Evolutionary conservation across 1,284 basidiomycete genomes (phyloP).

Genomic region (Wolfiporia cocos): DNA sequence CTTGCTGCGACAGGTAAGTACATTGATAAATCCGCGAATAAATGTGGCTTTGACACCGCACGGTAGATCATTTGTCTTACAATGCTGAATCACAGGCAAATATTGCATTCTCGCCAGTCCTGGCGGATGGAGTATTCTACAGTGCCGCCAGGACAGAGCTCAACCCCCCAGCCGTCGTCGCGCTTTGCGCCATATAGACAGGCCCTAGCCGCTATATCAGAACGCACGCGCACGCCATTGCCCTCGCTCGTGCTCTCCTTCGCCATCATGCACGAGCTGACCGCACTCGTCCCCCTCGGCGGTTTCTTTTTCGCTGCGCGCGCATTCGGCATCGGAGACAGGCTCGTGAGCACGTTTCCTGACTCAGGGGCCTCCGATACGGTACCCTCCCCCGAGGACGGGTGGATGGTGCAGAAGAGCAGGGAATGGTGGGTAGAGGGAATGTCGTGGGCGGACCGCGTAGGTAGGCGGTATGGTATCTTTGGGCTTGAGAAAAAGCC

Average conservation of each 20-base stretch:
- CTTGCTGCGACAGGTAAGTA: too few species aligned
- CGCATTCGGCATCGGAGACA: conserved; percentile 66
- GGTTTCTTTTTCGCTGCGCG: conserved; percentile 72
- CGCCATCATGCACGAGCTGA: conserved; percentile 82
- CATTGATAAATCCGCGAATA: too few species aligned
- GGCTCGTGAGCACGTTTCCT: conserved; percentile 40
- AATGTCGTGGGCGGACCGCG: conserved; percentile 59
- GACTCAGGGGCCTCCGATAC: not conserved
- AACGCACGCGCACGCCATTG: conserved; percentile 65
- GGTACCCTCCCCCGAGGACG: conserved; percentile 11
- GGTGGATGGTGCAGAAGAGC: conserved; percentile 38
- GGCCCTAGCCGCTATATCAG: conserved; percentile 49
- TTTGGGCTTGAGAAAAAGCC: conserved; percentile 71
- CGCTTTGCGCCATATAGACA: conserved; percentile 40
- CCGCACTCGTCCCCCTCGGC: conserved; percentile 75
- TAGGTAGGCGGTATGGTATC: conserved; percentile 76
- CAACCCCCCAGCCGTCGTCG: conserved; percentile 4
- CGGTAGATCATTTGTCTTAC: too few species aligned
- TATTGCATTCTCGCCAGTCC: not conserved
- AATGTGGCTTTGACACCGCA: too few species aligned
- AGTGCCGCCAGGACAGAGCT: not conserved
- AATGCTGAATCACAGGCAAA: too few species aligned
- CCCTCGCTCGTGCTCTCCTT: conserved; percentile 79
- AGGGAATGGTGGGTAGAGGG: conserved; percentile 70
- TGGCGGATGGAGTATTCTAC: conserved; percentile 1